Base-by-base conservation (phyloP, 345 rosid species). In the Limnanthes douglasii region DNA sequence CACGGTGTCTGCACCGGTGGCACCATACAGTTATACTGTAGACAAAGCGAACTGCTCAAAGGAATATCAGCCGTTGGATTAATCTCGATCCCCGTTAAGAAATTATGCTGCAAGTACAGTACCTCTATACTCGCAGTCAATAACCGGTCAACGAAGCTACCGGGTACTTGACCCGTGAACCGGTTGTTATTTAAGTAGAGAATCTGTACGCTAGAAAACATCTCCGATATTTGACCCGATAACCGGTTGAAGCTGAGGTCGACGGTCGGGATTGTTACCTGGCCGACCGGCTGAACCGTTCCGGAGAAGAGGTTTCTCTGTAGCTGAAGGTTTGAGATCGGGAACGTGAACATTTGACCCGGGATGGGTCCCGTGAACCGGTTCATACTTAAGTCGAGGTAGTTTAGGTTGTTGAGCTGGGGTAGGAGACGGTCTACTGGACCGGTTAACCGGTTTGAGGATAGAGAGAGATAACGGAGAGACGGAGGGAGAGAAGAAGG, bases 21-120 rank as follows among this genome's bases (percentile, higher is more conserved):
- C 3, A 84, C 94, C 98, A 84, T 84, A 41, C 98, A 90, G 18
- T 90, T 90, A 56, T 84, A 90, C 69, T 84, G 95, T 24, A 84
- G 38, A 56, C 98, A 90, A 50, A 90, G 51, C 17, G 96, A 80
- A 13, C 80, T 75, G 51, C 93, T 80, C 46, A 56, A 8, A 18
- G 95, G 98, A 10, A 90, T 83, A 35, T 70, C 75, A 1, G 94
- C 98, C 82, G 93, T 46, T 48, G 94, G 98, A 37, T 75, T 75
- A 7, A 90, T 84, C 69, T 58, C 65, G 5, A 90, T 90, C 8
- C 96, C 98, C 0, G 98, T 90, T 51, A 90, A 56, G 43, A 62
- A 90, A 28, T 90, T 90, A 39, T 90, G 98, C 60, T 90, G 98
- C 52, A 90, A 35, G 53, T 90, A 90, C 26, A 84, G 41, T 7